Evolutionary conservation across 805 yeast species (phyloP).

Genomic region (Danielia reshetovae): DNA sequence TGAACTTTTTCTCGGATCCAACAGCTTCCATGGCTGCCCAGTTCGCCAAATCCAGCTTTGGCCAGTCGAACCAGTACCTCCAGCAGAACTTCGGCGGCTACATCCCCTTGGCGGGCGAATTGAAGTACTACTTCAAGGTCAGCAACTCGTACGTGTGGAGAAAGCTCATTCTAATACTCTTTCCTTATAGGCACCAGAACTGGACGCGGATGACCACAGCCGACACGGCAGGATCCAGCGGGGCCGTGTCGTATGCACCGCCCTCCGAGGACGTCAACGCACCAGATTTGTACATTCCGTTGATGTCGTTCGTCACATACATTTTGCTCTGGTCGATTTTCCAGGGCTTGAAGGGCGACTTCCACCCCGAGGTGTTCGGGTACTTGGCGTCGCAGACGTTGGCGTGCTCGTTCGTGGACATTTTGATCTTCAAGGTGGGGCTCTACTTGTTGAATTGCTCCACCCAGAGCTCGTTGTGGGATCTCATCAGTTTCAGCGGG

Average conservation of each 20-base stretch:
- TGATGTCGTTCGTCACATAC: conserved; percentile 89
- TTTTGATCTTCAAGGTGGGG: conserved; percentile 71
- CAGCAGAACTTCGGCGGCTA: conserved; percentile 62
- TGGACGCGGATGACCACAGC: conserved; percentile 61
- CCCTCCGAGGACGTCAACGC: conserved; percentile 89
- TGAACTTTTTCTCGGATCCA: conserved; percentile 66
- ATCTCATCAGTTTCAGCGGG: conserved; percentile 84
- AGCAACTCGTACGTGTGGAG: conserved; percentile 79
- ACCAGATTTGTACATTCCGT: conserved; percentile 93
- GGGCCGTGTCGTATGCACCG: conserved; percentile 48
- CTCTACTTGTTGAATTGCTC: conserved; percentile 73
- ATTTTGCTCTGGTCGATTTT: conserved; percentile 77
- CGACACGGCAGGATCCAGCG: conserved; percentile 16
- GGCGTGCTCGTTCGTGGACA: conserved; percentile 76
- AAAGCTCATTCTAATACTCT: conserved; percentile 68
- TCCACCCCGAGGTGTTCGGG: conserved; percentile 91
- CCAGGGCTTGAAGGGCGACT: conserved; percentile 82
- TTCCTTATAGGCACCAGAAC: conserved; percentile 81
- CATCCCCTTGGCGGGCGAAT: conserved; percentile 47
- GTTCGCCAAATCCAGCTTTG: conserved; percentile 80
- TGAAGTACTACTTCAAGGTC: conserved; percentile 88
- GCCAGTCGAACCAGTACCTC: conserved; percentile 74
- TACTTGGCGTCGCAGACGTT: conserved; percentile 80
- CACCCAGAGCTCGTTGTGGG: conserved; percentile 63
- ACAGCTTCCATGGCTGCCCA: conserved; percentile 82